phyloP scores from a whole-genome alignment of 2,329 filamentous ascomycete species.

The Scorias spongiosa region DNA sequence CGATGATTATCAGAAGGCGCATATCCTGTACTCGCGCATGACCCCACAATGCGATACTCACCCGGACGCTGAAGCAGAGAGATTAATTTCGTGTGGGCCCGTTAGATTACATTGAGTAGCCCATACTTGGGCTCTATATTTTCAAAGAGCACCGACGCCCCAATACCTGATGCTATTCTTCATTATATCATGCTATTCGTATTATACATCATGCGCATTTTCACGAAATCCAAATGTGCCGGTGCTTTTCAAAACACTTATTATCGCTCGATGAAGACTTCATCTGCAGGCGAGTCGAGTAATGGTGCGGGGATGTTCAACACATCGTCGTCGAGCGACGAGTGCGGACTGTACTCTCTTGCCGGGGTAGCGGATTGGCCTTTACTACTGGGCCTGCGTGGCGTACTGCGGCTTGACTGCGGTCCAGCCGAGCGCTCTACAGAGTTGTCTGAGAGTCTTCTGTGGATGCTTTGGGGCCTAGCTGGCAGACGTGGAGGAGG shows the following conservation, averaged over 20 bases:
- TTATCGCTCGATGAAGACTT: conserved; percentile 75
- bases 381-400: not conserved
- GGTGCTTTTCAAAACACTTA: conserved; percentile 21
- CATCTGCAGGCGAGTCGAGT: conserved; percentile 85
- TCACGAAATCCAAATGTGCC: not conserved
- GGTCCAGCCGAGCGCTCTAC: not conserved
- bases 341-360: not conserved
- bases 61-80: no score
- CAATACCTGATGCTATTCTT: no score
- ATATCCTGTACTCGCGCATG: no score
- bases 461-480: not conserved
- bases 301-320: conserved; percentile 20
- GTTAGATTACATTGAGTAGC: no score
- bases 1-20: no score
- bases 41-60: no score
- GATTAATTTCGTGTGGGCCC: no score
- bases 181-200: no score
- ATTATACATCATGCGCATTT: not conserved
- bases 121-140: no score
- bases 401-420: not conserved
- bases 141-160: no score
- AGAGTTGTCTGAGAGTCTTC: not conserved
- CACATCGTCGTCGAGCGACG: not conserved
- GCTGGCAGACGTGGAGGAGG: not conserved
- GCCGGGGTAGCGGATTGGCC: not conserved